Evolutionary conservation across 345 rosid genomes (phyloP), one percentile per base, ranked within the genome.

Genomic region (Melaleuca alternifolia): DNA sequence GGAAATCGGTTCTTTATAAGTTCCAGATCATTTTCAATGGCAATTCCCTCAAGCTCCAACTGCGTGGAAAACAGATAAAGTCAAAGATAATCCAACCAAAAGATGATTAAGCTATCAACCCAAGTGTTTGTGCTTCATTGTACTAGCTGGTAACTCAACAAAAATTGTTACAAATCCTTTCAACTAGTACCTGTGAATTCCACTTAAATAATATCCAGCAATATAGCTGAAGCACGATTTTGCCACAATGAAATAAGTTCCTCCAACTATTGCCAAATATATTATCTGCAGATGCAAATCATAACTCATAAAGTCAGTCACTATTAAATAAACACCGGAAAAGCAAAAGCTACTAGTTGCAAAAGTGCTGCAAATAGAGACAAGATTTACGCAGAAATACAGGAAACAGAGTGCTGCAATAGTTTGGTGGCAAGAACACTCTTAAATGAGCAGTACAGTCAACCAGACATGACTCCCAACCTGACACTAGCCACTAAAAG

Each of bases 191-290:
- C 92, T 95, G 92, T 96, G 99, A 88, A 90, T 85, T 90, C 87
- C 95, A 89, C 99, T 93, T 86, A 96, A 84, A 90, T 97, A 97
- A 88, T 95, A 94, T 75, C 99, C 99, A 85, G 99, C 98, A 82
- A 97, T 92, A 88, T 96, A 97, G 89, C 84, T 86, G 87, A 97
- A 96, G 65, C 93, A 92, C 37, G 99, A 92, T 33, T 86, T 90
- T 62, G 87, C 93, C 88, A 92, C 89, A 54, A 92, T 87, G 92
- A 89, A 95, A 91, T 95, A 96, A 56, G 92, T 92, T 77, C 90
- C 92, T 89, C 98, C 98, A 1, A 94, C 86, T 84, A 97, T 94
- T 46, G 92, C 95, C 89, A 96, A 61, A 90, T 97, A 97, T 84
- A 96, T 81, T 50, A 95, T 83, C 99, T 96, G 95, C 91, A 92